A percentile compares a stretch with the other conserved stretches of the same genome.
Conservation (phyloP, 2,329 filamentous ascomycete species). For the Ceratocystis colombiana region DNA sequence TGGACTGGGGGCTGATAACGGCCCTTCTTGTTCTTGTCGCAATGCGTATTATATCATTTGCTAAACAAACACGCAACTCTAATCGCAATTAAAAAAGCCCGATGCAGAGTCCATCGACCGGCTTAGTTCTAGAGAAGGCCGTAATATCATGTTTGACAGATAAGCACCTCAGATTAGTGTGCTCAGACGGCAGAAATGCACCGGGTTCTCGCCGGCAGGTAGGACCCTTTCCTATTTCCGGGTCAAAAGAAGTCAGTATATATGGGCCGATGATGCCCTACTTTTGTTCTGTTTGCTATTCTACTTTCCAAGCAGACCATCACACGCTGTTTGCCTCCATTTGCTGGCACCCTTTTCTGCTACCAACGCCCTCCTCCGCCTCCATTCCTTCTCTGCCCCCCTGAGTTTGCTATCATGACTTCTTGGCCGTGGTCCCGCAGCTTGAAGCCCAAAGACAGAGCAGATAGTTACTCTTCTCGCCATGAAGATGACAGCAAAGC, state of each 20-base stretch:
- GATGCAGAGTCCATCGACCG: neutral
- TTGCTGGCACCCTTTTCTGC: no score
- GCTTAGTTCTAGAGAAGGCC: neutral
- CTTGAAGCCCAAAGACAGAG: neutral
- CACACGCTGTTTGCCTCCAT: neutral
- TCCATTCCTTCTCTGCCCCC: neutral
- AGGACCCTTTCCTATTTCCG: neutral
- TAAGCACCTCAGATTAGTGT: neutral
- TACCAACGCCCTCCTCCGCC: neutral
- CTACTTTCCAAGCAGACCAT: neutral
- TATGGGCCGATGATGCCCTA: neutral
- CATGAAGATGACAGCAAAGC: constrained; percentile 5
- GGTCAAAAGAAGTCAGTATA: neutral
- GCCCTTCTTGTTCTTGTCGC: neutral
- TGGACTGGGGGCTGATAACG: neutral
- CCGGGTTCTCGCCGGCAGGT: neutral
- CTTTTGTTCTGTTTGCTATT: neutral
- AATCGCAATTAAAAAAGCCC: no score
- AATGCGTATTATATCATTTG: neutral
- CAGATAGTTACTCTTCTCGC: neutral
- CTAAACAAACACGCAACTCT: neutral
- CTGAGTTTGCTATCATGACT: neutral
- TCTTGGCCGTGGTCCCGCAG: constrained; percentile 1
- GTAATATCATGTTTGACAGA: neutral
- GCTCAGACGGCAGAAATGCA: neutral